Evolutionary conservation across 2,329 filamentous ascomycete genomes (phyloP).

Genomic region (Cryphonectria japonica): DNA sequence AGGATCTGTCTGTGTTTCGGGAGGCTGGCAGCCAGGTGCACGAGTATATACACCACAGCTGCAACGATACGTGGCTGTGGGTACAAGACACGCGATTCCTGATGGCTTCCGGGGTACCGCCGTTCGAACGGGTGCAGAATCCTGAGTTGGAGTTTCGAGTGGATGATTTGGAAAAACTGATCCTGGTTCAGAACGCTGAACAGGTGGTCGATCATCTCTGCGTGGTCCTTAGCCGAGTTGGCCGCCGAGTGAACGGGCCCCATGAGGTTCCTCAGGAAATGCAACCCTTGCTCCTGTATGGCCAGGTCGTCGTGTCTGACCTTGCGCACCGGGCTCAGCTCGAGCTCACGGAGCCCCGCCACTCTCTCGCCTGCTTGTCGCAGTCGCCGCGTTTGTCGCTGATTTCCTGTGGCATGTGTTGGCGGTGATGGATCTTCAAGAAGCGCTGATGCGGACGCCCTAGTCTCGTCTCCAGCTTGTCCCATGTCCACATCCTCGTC

Average conservation of each 20-base stretch:
- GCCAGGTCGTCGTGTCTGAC: slow-evolving; percentile 77
- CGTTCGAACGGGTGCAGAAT: slow-evolving; percentile 57
- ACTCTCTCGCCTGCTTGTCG: slow-evolving; percentile 56
- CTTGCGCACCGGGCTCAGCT: slow-evolving; percentile 69
- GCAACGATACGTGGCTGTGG: slow-evolving; percentile 72
- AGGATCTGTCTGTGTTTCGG: slow-evolving; percentile 78
- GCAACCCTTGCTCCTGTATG: slow-evolving; percentile 88
- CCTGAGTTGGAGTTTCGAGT: slow-evolving; percentile 73
- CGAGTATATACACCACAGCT: slow-evolving; percentile 78
- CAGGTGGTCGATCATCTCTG: slow-evolving; percentile 83
- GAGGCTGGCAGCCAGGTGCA: slow-evolving; percentile 84
- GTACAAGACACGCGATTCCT: slow-evolving; percentile 53
- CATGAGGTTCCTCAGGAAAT: slow-evolving; percentile 89
- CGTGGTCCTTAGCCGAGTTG: slow-evolving; percentile 54
- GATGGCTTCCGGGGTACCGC: slow-evolving; percentile 38
- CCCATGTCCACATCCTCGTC: slow-evolving; percentile 65
- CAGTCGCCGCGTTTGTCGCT: slow-evolving; percentile 46
- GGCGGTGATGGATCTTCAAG: slow-evolving; percentile 30
- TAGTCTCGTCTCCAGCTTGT: slow-evolving; percentile 47
- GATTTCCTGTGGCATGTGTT: slow-evolving; percentile 30
- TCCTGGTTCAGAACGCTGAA: slow-evolving; percentile 76
- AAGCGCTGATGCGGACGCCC: slow-evolving; percentile 31
- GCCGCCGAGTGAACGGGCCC: slow-evolving; percentile 60
- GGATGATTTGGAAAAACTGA: slow-evolving; percentile 78
- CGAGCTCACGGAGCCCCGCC: slow-evolving; percentile 61